Conservation (phyloP, 2,329 filamentous ascomycete species). For the Colletotrichum simmondsii region DNA sequence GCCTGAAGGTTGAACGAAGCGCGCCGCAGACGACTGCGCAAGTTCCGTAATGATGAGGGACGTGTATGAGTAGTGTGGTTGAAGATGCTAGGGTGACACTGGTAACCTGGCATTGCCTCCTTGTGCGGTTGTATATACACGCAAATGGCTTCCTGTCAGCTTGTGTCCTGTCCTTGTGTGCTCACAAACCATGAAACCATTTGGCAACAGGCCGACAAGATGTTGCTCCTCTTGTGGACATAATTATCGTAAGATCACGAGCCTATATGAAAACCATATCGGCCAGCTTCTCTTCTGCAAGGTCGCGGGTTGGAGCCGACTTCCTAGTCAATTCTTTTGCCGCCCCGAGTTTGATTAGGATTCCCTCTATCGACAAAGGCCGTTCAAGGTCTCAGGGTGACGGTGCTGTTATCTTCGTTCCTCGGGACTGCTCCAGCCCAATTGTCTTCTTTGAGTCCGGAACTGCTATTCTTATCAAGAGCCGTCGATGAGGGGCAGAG, state of each 20-base stretch:
- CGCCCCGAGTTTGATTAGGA: too few relatives aligned
- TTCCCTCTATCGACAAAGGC: background rate
- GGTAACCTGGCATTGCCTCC: background rate
- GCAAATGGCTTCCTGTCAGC: background rate
- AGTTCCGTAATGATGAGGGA: conserved; percentile 18
- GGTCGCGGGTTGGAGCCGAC: too few relatives aligned
- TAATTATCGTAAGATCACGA: background rate
- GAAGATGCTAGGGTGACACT: background rate
- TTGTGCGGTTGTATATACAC: background rate
- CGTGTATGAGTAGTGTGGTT: conserved; percentile 18
- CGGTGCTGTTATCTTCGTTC: background rate
- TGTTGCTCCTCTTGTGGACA: background rate
- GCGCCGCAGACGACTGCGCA: background rate
- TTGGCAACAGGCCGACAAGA: background rate
- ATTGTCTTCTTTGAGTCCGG: background rate
- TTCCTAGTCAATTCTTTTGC: too few relatives aligned
- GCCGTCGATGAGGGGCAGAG: background rate
- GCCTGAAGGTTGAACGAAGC: background rate
- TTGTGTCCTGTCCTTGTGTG: background rate
- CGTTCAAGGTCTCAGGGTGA: background rate
- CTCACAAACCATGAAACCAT: background rate
- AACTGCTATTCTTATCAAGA: background rate
- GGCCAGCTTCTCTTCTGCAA: too few relatives aligned
- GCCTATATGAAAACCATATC: too few relatives aligned
- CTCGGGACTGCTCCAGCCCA: background rate